Evolutionary conservation across 345 rosid genomes (phyloP).

Genomic region (Eutrema yunnanense): DNA sequence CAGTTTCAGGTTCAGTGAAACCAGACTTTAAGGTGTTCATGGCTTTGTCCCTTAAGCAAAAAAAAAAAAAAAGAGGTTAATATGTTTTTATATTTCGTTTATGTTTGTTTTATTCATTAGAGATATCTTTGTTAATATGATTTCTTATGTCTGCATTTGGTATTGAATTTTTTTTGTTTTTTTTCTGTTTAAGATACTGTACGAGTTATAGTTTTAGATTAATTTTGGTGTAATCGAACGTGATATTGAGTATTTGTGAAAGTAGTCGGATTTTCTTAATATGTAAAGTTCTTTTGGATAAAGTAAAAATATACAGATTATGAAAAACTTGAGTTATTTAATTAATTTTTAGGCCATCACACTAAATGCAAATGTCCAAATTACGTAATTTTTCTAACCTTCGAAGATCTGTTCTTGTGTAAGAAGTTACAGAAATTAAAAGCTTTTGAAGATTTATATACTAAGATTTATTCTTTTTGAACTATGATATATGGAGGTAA

Average conservation of each 20-base stretch:
- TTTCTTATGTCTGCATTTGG: constrained; percentile 16
- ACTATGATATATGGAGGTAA: no score
- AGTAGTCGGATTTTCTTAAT: background rate
- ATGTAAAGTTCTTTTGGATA: background rate
- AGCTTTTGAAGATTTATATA: no score
- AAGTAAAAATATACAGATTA: no score
- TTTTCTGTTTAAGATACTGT: background rate
- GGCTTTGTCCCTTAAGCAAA: constrained; percentile 6
- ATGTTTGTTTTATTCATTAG: constrained; percentile 12
- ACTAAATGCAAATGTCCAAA: no score
- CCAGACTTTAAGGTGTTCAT: background rate
- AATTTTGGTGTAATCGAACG: constrained; percentile 6
- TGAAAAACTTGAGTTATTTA: no score
- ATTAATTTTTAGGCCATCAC: no score
- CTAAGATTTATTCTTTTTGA: no score
- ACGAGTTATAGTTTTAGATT: constrained; percentile 12
- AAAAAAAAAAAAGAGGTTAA: background rate
- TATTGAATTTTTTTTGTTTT: background rate
- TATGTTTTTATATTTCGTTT: background rate
- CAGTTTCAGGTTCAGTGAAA: constrained; percentile 9
- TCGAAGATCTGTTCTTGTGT: no score
- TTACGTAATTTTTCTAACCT: no score
- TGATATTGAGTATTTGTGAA: constrained; percentile 7
- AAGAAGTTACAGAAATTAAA: no score
- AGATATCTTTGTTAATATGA: constrained; percentile 27